Percentiles rank a stretch among this genome's conserved stretches.
Evolutionary conservation across 495 filamentous ascomycete species (phyloP).

Genomic region (Aspergillus indologenus): DNA sequence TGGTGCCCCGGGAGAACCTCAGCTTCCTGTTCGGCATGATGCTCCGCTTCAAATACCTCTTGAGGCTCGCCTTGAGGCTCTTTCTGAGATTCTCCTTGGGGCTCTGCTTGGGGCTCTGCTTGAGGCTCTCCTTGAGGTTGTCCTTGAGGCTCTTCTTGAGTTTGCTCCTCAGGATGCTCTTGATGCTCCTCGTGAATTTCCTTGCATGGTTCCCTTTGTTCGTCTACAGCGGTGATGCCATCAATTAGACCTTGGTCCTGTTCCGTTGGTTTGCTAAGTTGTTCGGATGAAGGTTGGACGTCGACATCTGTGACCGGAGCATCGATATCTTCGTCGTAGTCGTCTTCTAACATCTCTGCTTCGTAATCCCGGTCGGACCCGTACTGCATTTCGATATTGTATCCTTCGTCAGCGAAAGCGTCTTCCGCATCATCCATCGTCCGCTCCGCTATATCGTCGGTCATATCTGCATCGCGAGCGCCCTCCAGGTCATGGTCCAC

Average conservation of each 20-base stretch:
- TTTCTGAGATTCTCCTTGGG: too few relatives aligned
- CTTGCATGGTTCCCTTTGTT: constrained; percentile 13
- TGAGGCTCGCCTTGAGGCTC: too few relatives aligned
- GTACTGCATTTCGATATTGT: constrained; percentile 37
- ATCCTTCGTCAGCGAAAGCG: constrained; percentile 27
- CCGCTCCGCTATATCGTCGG: constrained; percentile 43
- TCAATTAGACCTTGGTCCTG: background rate
- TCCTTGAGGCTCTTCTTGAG: constrained; percentile 8
- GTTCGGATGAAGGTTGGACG: constrained; percentile 17
- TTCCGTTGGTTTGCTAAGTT: constrained; percentile 13
- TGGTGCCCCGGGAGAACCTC: constrained; percentile 4
- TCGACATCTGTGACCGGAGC: constrained; percentile 29
- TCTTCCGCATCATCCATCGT: constrained; percentile 41
- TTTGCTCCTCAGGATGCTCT: too few relatives aligned
- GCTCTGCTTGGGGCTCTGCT: too few relatives aligned
- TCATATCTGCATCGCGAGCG: constrained; percentile 48
- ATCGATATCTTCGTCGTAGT: constrained; percentile 36
- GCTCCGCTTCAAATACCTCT: too few relatives aligned
- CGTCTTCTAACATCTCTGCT: constrained; percentile 45
- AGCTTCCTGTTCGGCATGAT: constrained; percentile 9
- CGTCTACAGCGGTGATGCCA: background rate
- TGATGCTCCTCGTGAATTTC: constrained; percentile 9
- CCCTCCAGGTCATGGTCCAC: constrained; percentile 31
- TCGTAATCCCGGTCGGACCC: constrained; percentile 34
- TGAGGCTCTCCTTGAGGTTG: too few relatives aligned